Conservation (phyloP, 345 rosid species). For the Raphanus raphanistrum region DNA sequence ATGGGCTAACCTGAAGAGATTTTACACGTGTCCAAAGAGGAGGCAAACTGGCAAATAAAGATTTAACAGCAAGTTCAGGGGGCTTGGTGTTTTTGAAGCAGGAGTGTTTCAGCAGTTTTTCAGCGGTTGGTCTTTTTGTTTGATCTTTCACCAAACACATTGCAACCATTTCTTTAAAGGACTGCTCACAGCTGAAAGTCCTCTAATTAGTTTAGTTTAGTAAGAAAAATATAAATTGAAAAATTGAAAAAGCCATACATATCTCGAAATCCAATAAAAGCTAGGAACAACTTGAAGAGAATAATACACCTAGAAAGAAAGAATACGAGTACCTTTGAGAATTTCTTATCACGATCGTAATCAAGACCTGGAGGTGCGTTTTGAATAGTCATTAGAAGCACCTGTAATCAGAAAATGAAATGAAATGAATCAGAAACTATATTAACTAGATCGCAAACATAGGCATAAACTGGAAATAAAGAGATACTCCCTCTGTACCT, state of each 20-base stretch:
- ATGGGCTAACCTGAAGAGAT: conserved; percentile 74
- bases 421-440: background rate
- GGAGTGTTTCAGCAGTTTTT: conserved; percentile 82
- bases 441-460: background rate
- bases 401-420: conserved; percentile 43
- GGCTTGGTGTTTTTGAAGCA: conserved; percentile 93
- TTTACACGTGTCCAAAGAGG: conserved; percentile 94
- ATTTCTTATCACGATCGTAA: conserved; percentile 96
- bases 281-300: conserved; percentile 1
- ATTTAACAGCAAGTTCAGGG: conserved; percentile 83
- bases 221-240: conserved; percentile 16
- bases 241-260: background rate
- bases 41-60: conserved; percentile 73
- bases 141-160: conserved; percentile 99
- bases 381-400: conserved; percentile 97
- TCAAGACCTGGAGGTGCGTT: conserved; percentile 98
- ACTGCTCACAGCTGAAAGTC: conserved; percentile 94
- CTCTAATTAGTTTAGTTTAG: conserved; percentile 66
- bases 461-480: background rate
- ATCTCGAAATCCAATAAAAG: background rate
- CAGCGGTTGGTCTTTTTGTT: conserved; percentile 96
- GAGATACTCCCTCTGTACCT: background rate
- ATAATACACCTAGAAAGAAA: conserved; percentile 69
- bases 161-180: conserved; percentile 99
- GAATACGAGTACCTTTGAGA: conserved; percentile 91